Base-by-base conservation (phyloP, 495 filamentous ascomycete species). In the Entonaema liquescens region DNA sequence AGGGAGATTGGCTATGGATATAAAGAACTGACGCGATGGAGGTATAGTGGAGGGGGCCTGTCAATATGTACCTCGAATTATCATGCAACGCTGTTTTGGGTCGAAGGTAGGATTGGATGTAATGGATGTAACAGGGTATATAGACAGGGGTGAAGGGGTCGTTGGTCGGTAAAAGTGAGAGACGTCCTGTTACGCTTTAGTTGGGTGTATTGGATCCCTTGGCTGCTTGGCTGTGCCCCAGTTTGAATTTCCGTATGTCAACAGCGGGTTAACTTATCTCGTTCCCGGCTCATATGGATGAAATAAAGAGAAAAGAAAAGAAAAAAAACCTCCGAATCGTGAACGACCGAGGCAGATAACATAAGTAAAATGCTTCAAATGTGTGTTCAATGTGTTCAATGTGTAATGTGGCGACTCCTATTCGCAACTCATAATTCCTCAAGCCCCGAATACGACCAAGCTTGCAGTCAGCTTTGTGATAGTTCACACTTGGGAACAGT, bases 1-100 rank as follows among this genome's bases (percentile, higher is more conserved):
- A 72, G 58, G 75, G 68, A 72, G 71, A 71, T 73, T 60, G 62
- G 44, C 57, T 67, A 68, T 71, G 73, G 70, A 73, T 77, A 75
- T 73, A 74, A 71, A 62, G 60, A 65, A 65, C 67, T 70, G 67
- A 71, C 67, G 68, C 70, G 72, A 77, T 73, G 67, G 73, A 69
- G 65, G 60, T 64, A 59, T 59, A 68, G 69, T 71, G 60, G 69
- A 70, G 57, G 68, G 50, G 66, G 64, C 69, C 65, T 69, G 73
- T 62, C 68, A 67, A 68, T 68, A 69, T 63, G 66, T 63, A 66
- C 62, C 66, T 62, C 70, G 68, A 68, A 74, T 70, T 70, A 65
- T 75, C 68, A 77, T 77, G 73, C 75, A 73, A 75, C 69, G 52
- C 59, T 50, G 54, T 60, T 42, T 55, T 70, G 53, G 53, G 65